Evolutionary conservation across 257 asterid species (phyloP).

Genomic region (Striga asiatica): DNA sequence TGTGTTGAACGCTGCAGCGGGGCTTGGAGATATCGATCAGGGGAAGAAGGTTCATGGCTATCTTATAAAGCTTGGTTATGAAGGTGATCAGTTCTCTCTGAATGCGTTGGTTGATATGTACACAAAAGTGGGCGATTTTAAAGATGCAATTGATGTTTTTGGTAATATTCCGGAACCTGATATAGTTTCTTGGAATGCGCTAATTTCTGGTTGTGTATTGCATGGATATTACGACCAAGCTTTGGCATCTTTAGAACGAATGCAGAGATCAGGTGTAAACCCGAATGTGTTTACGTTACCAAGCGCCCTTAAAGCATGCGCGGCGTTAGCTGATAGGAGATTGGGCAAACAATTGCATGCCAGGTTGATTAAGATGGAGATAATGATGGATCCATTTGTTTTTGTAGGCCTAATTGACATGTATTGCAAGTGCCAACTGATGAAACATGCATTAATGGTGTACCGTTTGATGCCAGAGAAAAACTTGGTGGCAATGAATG

Average conservation of each 20-base stretch:
- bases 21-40: conserved; percentile 36
- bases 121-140: conserved; percentile 46
- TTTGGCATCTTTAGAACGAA: conserved; percentile 39
- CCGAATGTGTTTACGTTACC: conserved; percentile 66
- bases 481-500: conserved; percentile 48
- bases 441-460: conserved; percentile 32
- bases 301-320: conserved; percentile 74
- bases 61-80: conserved; percentile 54
- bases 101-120: conserved; percentile 78
- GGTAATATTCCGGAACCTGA: conserved; percentile 35
- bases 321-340: conserved; percentile 35
- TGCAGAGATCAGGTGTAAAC: conserved; percentile 39
- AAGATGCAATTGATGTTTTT: conserved; percentile 40
- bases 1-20: conserved; percentile 51
- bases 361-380: conserved; percentile 39
- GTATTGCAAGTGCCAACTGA: conserved; percentile 55
- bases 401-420: conserved; percentile 61
- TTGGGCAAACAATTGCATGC: conserved; percentile 55
- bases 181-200: conserved; percentile 68
- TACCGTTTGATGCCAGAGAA: conserved; percentile 39
- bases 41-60: conserved; percentile 61
- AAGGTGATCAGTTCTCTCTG: conserved; percentile 48
- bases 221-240: conserved; percentile 37
- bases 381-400: conserved; percentile 39
- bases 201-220: conserved; percentile 58